These are phyloP conservation scores for Lactarius sp. DNA, from an alignment of 768 basidiomycete species.

Conservation along the genomic window DNA sequence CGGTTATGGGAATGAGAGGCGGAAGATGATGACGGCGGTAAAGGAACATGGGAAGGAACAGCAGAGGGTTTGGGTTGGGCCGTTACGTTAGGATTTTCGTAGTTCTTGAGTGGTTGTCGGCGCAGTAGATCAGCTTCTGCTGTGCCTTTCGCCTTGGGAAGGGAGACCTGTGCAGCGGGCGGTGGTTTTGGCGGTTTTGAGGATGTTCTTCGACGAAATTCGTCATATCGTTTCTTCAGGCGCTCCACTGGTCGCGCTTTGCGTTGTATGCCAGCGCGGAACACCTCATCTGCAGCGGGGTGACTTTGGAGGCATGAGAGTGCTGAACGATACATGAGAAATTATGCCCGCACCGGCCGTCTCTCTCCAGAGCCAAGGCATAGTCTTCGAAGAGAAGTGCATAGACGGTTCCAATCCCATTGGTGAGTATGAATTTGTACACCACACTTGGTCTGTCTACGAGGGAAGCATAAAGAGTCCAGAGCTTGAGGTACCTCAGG, in stretches of 20 bases:
- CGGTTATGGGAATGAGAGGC: conserved; percentile 33
- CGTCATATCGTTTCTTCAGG: conserved; percentile 73
- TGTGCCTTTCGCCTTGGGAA: conserved; percentile 24
- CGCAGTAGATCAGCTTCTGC: conserved; percentile 23
- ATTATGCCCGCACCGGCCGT: conserved; percentile 53
- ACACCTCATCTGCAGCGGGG: conserved; percentile 75
- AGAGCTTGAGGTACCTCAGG: conserved; percentile 85
- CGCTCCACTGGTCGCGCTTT: conserved; percentile 79
- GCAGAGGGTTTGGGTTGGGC: conserved; percentile 29
- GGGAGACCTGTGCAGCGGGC: conserved; percentile 8
- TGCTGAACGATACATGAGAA: neutral
- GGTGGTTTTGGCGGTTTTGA: conserved; percentile 8
- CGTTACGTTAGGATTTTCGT: conserved; percentile 6
- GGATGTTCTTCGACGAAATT: conserved; percentile 47
- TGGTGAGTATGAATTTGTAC: conserved; percentile 47
- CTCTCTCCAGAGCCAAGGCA: conserved; percentile 69
- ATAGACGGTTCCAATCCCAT: conserved; percentile 60
- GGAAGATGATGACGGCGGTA: conserved; percentile 25
- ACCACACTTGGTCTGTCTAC: conserved; percentile 67
- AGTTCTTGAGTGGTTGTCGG: conserved; percentile 24
- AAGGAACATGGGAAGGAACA: conserved; percentile 30
- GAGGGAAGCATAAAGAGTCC: conserved; percentile 81
- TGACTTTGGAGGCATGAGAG: conserved; percentile 40
- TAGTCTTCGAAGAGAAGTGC: conserved; percentile 89
- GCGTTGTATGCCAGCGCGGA: conserved; percentile 75